These are phyloP conservation scores for Stipa capillata DNA, from an alignment of 176 grass and related monocot genomes.

Conservation along the genomic window DNA sequence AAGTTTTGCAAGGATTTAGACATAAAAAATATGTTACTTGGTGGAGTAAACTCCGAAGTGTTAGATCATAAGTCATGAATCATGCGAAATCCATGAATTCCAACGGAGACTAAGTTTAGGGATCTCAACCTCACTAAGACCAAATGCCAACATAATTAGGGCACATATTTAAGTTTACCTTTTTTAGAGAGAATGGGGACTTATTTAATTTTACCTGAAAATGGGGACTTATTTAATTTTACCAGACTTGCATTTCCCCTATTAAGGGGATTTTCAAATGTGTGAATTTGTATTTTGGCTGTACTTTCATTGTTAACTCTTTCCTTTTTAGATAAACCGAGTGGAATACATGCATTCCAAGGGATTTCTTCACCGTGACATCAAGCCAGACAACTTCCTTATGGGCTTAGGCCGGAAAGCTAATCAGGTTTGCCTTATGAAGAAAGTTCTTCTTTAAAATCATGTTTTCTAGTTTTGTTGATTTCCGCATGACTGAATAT, in stretches of 20 bases:
- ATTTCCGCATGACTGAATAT: neutral
- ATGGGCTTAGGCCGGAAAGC: slow-evolving; percentile 83
- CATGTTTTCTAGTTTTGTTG: neutral
- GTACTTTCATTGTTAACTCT: neutral
- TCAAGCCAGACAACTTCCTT: slow-evolving; percentile 92
- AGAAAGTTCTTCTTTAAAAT: neutral
- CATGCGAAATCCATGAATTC: no score
- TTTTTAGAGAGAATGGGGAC: neutral
- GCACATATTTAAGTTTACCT: neutral
- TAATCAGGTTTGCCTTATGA: slow-evolving; percentile 57
- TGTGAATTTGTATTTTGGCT: neutral
- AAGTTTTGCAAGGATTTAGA: no score
- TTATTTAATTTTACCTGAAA: neutral
- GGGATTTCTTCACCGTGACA: slow-evolving; percentile 92
- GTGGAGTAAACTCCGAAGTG: no score
- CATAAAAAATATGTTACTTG: no score
- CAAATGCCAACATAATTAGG: no score
- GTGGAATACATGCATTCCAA: slow-evolving; percentile 95
- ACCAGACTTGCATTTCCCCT: neutral
- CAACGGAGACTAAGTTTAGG: no score
- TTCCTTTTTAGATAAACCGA: slow-evolving; percentile 58
- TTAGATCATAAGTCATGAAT: no score
- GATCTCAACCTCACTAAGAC: no score
- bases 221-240: neutral
- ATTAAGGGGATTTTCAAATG: neutral